Conservation (phyloP, 805 yeast genomes). For the Candida michaelii region DNA sequence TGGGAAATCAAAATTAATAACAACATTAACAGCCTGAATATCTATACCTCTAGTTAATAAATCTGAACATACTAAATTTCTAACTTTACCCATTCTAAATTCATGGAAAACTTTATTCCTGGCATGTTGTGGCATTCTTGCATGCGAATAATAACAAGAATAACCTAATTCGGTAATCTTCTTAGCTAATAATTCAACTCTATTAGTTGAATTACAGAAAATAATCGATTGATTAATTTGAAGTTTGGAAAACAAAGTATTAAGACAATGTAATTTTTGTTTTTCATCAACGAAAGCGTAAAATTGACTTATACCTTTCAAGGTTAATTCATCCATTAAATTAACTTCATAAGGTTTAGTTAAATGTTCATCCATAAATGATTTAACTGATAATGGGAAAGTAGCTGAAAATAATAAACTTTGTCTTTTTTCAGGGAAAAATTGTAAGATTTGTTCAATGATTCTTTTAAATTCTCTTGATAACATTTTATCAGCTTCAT, state of each 20-base stretch:
- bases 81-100: slow-evolving; percentile 96
- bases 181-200: slow-evolving; percentile 93
- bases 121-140: slow-evolving; percentile 95
- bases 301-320: slow-evolving; percentile 94
- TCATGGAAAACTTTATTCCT: slow-evolving; percentile 98
- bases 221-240: slow-evolving; percentile 96
- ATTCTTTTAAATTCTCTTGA: slow-evolving; percentile 85
- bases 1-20: slow-evolving; percentile 97
- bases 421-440: slow-evolving; percentile 71
- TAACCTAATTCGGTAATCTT: slow-evolving; percentile 95
- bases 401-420: slow-evolving; percentile 91
- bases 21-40: slow-evolving; percentile 98
- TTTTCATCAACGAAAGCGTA: slow-evolving; percentile 98
- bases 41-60: slow-evolving; percentile 97
- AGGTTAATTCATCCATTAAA: slow-evolving; percentile 94
- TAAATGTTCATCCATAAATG: slow-evolving; percentile 88
- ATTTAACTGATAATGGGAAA: slow-evolving; percentile 90
- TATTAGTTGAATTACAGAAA: slow-evolving; percentile 93
- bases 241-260: slow-evolving; percentile 89
- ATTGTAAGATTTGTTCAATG: slow-evolving; percentile 80
- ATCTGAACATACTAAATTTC: slow-evolving; percentile 96
- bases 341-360: slow-evolving; percentile 93
- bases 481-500: slow-evolving; percentile 97
- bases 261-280: slow-evolving; percentile 93
- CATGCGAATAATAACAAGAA: slow-evolving; percentile 96